Percentiles rank a stretch among this genome's conserved stretches.
Evolutionary conservation across 495 filamentous ascomycete species (phyloP).

Genomic region (Penicillium waksmanii): DNA sequence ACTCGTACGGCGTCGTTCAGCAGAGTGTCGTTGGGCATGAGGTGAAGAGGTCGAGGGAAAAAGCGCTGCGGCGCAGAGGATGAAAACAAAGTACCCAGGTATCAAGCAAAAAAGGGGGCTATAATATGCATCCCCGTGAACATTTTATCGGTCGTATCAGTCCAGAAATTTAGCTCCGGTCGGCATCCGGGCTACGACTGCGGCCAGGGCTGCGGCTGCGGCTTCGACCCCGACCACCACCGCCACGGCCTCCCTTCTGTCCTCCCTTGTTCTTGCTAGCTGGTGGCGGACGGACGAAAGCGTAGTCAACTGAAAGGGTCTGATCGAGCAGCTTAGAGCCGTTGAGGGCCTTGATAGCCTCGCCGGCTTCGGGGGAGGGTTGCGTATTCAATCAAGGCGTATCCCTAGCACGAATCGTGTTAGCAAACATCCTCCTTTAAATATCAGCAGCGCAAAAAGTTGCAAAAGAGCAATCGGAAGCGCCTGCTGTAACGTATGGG

Average conservation of each 20-base stretch:
- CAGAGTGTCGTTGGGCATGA: not conserved
- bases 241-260: conserved; percentile 49
- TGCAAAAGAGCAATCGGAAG: not conserved
- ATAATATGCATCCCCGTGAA: conserved; percentile 4
- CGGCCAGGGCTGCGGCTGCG: conserved; percentile 58
- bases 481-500: not conserved
- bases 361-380: conserved; percentile 83
- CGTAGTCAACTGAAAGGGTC: conserved; percentile 90
- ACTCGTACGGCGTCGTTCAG: not conserved
- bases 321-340: conserved; percentile 87
- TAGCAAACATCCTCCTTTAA: conserved; percentile 9
- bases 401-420: conserved; percentile 62
- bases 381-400: conserved; percentile 90
- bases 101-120: conserved; percentile 13
- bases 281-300: conserved; percentile 93
- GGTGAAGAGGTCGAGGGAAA: conserved; percentile 2
- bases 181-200: conserved; percentile 61
- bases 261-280: conserved; percentile 61
- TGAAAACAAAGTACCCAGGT: conserved; percentile 20
- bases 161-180: conserved; percentile 36
- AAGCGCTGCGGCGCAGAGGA: conserved; percentile 7
- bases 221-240: conserved; percentile 34
- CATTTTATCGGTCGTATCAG: conserved; percentile 1
- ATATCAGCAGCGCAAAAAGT: not conserved
- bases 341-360: conserved; percentile 84